A percentile compares a stretch with the other conserved stretches of the same genome.
Evolutionary conservation across 768 basidiomycete species (phyloP).

Genomic region (Hypholoma fasciculare): DNA sequence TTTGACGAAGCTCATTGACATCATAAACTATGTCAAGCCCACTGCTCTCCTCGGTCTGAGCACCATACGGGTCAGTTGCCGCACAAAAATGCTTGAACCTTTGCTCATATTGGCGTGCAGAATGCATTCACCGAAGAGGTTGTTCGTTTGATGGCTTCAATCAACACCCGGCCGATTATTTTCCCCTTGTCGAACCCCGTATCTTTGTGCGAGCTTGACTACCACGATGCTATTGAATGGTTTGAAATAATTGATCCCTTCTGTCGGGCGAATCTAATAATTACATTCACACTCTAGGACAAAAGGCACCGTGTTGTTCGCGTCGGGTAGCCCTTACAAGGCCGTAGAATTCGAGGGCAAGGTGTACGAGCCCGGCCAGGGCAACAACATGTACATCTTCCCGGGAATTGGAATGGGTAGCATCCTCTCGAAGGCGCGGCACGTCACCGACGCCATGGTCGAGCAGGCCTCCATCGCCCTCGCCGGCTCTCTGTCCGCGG

Average conservation of each 20-base stretch:
- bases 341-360: constrained; percentile 48
- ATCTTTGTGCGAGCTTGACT: constrained; percentile 60
- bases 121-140: constrained; percentile 67
- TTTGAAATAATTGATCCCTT: constrained; percentile 10
- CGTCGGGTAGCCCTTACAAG: constrained; percentile 72
- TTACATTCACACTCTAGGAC: constrained; percentile 39
- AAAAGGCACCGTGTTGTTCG: constrained; percentile 66
- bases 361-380: constrained; percentile 65
- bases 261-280: no score
- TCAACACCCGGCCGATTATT: constrained; percentile 74
- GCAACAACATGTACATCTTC: constrained; percentile 81
- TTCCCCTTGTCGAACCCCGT: constrained; percentile 82
- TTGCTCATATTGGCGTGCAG: constrained; percentile 21
- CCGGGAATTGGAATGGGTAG: constrained; percentile 63
- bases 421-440: constrained; percentile 55
- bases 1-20: constrained; percentile 60
- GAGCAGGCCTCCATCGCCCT: constrained; percentile 66
- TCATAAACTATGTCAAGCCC: constrained; percentile 71
- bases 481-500: constrained; percentile 51
- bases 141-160: constrained; percentile 59
- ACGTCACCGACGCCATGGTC: constrained; percentile 69
- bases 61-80: constrained; percentile 44
- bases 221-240: constrained; percentile 60
- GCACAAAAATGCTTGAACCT: not conserved
- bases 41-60: constrained; percentile 78